These are phyloP conservation scores for Cenococcum geophilum DNA, from an alignment of 495 filamentous ascomycete genomes.

Conservation along the genomic window DNA sequence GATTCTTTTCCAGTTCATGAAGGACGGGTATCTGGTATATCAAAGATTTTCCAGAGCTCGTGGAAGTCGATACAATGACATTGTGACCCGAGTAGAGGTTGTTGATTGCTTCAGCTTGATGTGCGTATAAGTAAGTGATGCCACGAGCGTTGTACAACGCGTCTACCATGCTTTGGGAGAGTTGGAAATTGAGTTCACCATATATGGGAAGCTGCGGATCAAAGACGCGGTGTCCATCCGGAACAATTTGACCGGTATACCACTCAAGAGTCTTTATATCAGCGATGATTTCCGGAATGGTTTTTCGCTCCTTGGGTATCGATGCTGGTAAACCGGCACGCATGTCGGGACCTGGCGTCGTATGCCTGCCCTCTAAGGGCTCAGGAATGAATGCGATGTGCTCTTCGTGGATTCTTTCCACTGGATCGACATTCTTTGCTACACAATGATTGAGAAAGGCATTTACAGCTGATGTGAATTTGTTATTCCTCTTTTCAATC, in stretches of 20 bases:
- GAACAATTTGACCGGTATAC: constrained; percentile 91
- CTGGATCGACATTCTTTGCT: constrained; percentile 59
- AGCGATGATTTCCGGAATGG: constrained; percentile 74
- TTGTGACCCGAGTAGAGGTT: constrained; percentile 73
- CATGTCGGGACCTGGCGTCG: constrained; percentile 43
- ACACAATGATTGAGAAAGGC: constrained; percentile 69
- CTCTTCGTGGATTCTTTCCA: constrained; percentile 51
- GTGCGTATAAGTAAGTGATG: constrained; percentile 84
- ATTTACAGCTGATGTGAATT: constrained; percentile 75
- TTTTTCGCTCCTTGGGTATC: constrained; percentile 78
- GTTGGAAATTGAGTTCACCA: constrained; percentile 75
- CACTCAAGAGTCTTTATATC: constrained; percentile 77
- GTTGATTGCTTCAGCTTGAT: constrained; percentile 95
- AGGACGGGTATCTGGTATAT: constrained; percentile 96
- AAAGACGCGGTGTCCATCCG: constrained; percentile 88
- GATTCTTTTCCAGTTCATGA: constrained; percentile 75
- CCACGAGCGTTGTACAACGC: constrained; percentile 83
- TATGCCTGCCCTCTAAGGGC: constrained; percentile 45
- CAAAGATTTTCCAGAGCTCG: constrained; percentile 90
- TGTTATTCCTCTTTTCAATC: constrained; percentile 86
- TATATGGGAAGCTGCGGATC: constrained; percentile 78
- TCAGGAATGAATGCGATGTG: constrained; percentile 47
- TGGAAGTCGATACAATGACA: constrained; percentile 91
- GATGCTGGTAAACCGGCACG: constrained; percentile 48
- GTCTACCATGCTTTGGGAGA: constrained; percentile 89